Conservation (phyloP, 495 filamentous ascomycete species). For the Sporormia fimetaria region DNA sequence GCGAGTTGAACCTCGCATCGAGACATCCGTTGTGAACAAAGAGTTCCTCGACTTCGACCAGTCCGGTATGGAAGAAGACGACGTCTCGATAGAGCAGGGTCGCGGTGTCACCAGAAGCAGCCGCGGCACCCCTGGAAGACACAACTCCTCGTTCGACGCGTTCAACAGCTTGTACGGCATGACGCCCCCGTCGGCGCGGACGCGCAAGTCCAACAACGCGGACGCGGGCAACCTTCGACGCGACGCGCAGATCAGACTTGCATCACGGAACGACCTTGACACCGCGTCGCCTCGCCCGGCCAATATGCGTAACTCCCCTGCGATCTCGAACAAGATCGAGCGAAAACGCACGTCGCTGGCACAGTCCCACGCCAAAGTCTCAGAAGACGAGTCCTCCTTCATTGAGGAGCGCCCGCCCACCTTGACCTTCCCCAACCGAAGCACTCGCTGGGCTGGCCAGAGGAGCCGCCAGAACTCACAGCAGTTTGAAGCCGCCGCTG, state of each 20-base stretch:
- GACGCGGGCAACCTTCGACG: slow-evolving; percentile 25
- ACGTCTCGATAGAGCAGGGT: slow-evolving; percentile 30
- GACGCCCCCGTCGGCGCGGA: slow-evolving; percentile 26
- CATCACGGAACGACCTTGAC: slow-evolving; percentile 16
- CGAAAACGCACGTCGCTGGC: slow-evolving; percentile 34
- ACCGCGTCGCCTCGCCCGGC: slow-evolving; percentile 10
- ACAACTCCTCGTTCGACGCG: slow-evolving; percentile 15
- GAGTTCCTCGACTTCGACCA: slow-evolving; percentile 26
- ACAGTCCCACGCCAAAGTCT: slow-evolving; percentile 46
- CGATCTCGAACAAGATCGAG: slow-evolving; percentile 3
- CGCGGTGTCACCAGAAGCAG: slow-evolving; percentile 26
- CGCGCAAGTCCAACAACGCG: slow-evolving; percentile 18
- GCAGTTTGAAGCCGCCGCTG: slow-evolving; percentile 10
- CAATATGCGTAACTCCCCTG: slow-evolving; percentile 16
- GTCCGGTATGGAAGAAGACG: slow-evolving; percentile 21
- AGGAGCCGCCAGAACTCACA: slow-evolving; percentile 37
- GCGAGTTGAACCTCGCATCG: slow-evolving; percentile 9
- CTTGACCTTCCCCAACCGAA: slow-evolving; percentile 37
- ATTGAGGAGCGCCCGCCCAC: slow-evolving; percentile 44
- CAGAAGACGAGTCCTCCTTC: slow-evolving; percentile 45
- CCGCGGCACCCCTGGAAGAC: slow-evolving; percentile 22
- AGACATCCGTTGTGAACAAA: slow-evolving; percentile 26
- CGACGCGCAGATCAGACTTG: slow-evolving; percentile 27
- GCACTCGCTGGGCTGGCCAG: slow-evolving; percentile 45
- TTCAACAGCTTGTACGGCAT: slow-evolving; percentile 32